Base-by-base conservation (phyloP, 306 rosid species). In the Cercis canadensis region DNA sequence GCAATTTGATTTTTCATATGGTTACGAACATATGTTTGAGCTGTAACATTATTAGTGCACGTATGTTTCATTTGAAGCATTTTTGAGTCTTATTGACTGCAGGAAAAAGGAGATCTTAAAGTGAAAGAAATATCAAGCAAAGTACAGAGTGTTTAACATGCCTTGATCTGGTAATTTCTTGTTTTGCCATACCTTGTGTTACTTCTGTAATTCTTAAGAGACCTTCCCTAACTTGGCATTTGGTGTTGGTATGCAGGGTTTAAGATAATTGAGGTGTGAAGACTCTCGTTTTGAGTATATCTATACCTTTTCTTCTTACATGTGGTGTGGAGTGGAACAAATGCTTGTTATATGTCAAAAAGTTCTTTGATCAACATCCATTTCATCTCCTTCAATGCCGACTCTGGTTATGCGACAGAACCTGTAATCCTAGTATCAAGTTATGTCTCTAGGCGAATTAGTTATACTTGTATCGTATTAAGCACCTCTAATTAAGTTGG, bases 41-140 rank as follows among this genome's bases (percentile, higher is more conserved):
- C 40, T 1, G 8, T 19, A 4, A 13, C 5, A 34, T 36, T 14
- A 43, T 24, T 45, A 29, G 16, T 44, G 29, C 52, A 29, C 43
- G 29, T 14, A 17, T 68, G 16, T 55, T 49, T 33, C 8, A 36
- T 62, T 57, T 50, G 16, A 18, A 18, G 10, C 19, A 2, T 32
- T n/a, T 21, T 31, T 24, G 56, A 41, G 58, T 34, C 52, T 50
- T 56, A 49, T 14, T 60, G 65, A 67, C 46, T 75, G 84, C 86
- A 95, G 99, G 96, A 78, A 71, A 89, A 83, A 65, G 96, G 86
- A 57, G 97, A 75, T 41, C 36, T 54, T 9, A 91, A 86, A 82
- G 83, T 84, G 68, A 89, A 85, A 78, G 97, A 87, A 39, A 40
- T 75, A 18, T 83, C 97, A 18, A 85, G 85, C 93, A 95, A 95